Evolutionary conservation across 768 basidiomycete species (phyloP), one percentile per base, ranked within the genome.

Genomic region (Termitomyces bulborhizus): DNA sequence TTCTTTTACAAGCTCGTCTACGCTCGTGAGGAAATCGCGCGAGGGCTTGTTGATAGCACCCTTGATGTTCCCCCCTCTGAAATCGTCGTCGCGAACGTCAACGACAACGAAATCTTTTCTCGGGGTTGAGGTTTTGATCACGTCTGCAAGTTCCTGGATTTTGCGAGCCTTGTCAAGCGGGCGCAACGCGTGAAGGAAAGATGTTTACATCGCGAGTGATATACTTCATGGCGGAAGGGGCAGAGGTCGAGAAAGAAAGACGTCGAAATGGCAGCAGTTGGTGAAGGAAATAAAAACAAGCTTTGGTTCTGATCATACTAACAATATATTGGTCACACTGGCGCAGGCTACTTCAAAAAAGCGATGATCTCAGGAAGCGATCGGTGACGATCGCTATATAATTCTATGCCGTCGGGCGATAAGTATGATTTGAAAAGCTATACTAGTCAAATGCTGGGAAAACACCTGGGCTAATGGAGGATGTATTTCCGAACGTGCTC

Each of bases 81-180:
- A 88, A 60, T 93, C 91, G 54, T 85, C 81, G 66, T 91, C 90
- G n/a, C 91, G 84, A 32, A 93, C 91, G 66, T 93, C 91, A 40
- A 93, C 79, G 43, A 93, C 77, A 31, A 86, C 67, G 65, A 84
- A 93, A 65, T 92, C 88, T 65, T 82, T 80, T 62, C 73, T 69
- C 7, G 81, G 71, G 32, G 73, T 70, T 62, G 83, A 83, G 53
- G 76, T 82, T 69, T 85, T 90, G 60, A 92, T 84, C 56, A 90
- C 67, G 31, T 71, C 68, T 18, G 84, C 84, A 46, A 93, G 81
- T 65, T 88, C 82, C 90, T 92, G 65, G 26, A 41, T 46, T 46
- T 21, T 49, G 31, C 12, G 31, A 24, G 53, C 54, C 37, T 53
- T 16, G 16, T 45, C 37, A 40, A 29, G 15, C 15, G 24, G 27